phyloP scores from a whole-genome alignment of 164 flowering plant species.

The Houttuynia cordata region DNA sequence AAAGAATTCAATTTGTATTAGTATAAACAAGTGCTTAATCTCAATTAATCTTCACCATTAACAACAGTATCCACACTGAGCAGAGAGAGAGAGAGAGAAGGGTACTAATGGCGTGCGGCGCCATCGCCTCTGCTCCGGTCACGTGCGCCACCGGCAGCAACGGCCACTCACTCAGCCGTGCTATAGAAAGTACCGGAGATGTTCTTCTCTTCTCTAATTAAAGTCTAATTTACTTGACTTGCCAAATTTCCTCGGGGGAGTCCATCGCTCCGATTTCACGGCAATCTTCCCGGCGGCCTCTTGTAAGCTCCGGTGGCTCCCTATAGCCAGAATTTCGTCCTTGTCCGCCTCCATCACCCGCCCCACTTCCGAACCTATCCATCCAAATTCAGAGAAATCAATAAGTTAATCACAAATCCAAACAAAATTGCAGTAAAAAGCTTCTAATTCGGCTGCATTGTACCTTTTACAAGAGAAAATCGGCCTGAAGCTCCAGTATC shows the following conservation, averaged over 20 bases:
- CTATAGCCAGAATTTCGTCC: constrained; percentile 30
- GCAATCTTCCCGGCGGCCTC: constrained; percentile 11
- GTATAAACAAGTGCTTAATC: no score
- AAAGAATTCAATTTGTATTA: no score
- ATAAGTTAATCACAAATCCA: no score
- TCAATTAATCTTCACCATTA: neutral
- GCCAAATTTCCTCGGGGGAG: constrained; percentile 30
- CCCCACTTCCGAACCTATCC: neutral
- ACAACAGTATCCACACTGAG: no score
- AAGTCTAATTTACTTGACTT: constrained; percentile 11
- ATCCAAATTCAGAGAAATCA: no score
- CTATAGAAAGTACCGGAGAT: neutral
- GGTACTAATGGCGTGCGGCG: neutral
- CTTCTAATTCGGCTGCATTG: neutral
- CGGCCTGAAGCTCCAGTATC: neutral
- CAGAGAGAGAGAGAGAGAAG: no score
- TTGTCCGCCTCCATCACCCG: constrained; percentile 15
- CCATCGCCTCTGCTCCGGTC: neutral
- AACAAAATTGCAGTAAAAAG: neutral
- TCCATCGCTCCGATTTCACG: constrained; percentile 6
- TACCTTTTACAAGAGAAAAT: constrained; percentile 1
- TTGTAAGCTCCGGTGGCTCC: constrained; percentile 37
- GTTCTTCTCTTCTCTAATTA: neutral
- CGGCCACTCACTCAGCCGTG: neutral
- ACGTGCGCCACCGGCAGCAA: neutral